Conservation (phyloP, 805 yeast species). For the Ogataea minuta region DNA sequence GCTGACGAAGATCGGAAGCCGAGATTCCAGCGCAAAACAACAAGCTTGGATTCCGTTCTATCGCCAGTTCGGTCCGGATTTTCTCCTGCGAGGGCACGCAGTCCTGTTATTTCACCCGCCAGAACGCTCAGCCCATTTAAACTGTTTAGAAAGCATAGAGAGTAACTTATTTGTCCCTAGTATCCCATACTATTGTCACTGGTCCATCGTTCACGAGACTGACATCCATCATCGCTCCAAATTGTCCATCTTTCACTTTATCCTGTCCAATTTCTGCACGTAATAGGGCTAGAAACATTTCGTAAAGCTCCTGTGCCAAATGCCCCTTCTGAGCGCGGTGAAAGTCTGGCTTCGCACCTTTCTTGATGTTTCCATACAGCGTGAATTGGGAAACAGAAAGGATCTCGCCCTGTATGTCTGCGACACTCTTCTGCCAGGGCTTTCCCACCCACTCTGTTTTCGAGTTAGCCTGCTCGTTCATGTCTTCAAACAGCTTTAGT, state of each 20-base stretch:
- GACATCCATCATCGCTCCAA: slow-evolving; percentile 98
- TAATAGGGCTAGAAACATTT: slow-evolving; percentile 49
- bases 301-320: slow-evolving; percentile 48
- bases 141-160: slow-evolving; percentile 21
- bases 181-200: slow-evolving; percentile 80
- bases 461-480: slow-evolving; percentile 32
- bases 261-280: slow-evolving; percentile 54
- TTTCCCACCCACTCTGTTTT: slow-evolving; percentile 55
- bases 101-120: slow-evolving; percentile 33
- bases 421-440: slow-evolving; percentile 74
- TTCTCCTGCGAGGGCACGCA: slow-evolving; percentile 31
- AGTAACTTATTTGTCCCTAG: slow-evolving; percentile 40
- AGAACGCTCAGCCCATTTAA: slow-evolving; percentile 34
- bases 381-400: slow-evolving; percentile 93
- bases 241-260: slow-evolving; percentile 80
- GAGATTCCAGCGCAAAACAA: slow-evolving; percentile 25
- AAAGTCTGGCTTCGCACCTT: slow-evolving; percentile 94
- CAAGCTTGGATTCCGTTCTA: slow-evolving; percentile 16
- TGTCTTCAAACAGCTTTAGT: slow-evolving; percentile 71
- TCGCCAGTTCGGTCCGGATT: slow-evolving; percentile 26
- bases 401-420: slow-evolving; percentile 68
- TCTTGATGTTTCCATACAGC: slow-evolving; percentile 75
- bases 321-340: slow-evolving; percentile 87
- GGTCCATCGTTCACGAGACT: slow-evolving; percentile 89
- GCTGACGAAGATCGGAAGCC: slow-evolving; percentile 16